phyloP scores from a whole-genome alignment of 2,329 filamentous ascomycete genomes.

The Leptodontidium sp. region DNA sequence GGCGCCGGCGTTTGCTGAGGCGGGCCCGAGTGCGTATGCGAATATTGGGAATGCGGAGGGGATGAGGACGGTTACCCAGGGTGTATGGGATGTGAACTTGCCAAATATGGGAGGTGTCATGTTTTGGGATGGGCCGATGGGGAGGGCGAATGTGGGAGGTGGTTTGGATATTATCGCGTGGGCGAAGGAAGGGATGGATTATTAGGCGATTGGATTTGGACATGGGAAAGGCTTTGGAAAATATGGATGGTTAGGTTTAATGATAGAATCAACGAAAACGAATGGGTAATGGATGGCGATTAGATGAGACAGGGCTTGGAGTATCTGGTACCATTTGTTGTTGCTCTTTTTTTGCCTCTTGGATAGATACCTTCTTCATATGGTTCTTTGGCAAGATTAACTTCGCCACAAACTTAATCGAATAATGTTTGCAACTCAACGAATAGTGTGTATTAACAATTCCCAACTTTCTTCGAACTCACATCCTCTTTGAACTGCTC shows the following conservation, averaged over 20 bases:
- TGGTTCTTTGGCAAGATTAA: background rate
- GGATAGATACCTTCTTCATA: background rate
- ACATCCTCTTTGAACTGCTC: background rate
- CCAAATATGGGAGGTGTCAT: constrained; percentile 51
- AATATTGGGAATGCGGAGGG: constrained; percentile 37
- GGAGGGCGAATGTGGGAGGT: constrained; percentile 42
- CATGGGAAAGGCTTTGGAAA: background rate
- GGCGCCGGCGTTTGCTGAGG: constrained; percentile 44
- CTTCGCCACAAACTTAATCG: background rate
- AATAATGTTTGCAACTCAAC: background rate
- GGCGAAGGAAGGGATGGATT: constrained; percentile 37
- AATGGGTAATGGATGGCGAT: constrained; percentile 3
- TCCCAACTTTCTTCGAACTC: background rate
- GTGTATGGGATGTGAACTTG: constrained; percentile 42
- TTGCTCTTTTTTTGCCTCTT: background rate
- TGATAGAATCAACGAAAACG: background rate
- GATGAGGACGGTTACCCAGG: constrained; percentile 44
- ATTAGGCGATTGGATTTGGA: background rate
- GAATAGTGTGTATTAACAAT: background rate
- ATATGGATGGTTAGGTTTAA: background rate
- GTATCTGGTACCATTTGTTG: background rate
- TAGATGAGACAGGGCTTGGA: constrained; percentile 1
- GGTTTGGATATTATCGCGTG: constrained; percentile 40
- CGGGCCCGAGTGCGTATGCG: constrained; percentile 47
- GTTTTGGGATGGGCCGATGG: constrained; percentile 48